Base-by-base conservation (phyloP, 805 yeast genomes). In the Wickerhamomyces hampshirensis region DNA sequence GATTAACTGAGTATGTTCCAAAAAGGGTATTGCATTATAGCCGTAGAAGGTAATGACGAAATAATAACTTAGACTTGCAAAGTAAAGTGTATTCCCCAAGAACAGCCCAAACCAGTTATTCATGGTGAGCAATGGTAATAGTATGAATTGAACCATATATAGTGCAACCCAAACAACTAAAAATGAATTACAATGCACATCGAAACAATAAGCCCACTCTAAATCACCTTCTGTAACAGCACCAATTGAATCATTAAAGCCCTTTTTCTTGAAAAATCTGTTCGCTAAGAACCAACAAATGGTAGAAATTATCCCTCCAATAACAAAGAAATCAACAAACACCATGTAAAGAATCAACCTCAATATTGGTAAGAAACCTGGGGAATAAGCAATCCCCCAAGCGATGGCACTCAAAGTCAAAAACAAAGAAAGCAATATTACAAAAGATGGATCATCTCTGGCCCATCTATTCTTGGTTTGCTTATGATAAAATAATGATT, bases 131-230 rank as follows among this genome's bases (percentile, higher is more conserved):
- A 87, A 52, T 2, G 97, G 96, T 42, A 87, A 63, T 37, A 85
- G 58, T 31, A 86, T 53, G 52, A 85, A 83, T 59, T 87, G 95
- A 21, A 84, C 41, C 43, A 86, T 69, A 57, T 87, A 84, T 26
- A 87, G 65, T 34, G 74, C 60, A 35, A 85, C 69, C 95, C 95
- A 86, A 30, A 87, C 78, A 12, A 81, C 66, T 44, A 87, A 62
- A 55, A 84, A 87, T n/a, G 95, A 75, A 59, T 89, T 89, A 65
- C 96, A 86, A 61, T 89, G 97, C 18, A 88, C 80, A 53, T 88
- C 97, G 56, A 89, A 89, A 63, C 96, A 87, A 56, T 86, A 88
- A 1, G 91, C 88, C 96, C 96, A 89, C 56, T 89, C 96, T 36
- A 86, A 63, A 28, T 68, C 62, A 18, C 61, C 66, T 23, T 63